phyloP scores from a whole-genome alignment of 441 rosid genomes.

The Breynia disticha region DNA sequence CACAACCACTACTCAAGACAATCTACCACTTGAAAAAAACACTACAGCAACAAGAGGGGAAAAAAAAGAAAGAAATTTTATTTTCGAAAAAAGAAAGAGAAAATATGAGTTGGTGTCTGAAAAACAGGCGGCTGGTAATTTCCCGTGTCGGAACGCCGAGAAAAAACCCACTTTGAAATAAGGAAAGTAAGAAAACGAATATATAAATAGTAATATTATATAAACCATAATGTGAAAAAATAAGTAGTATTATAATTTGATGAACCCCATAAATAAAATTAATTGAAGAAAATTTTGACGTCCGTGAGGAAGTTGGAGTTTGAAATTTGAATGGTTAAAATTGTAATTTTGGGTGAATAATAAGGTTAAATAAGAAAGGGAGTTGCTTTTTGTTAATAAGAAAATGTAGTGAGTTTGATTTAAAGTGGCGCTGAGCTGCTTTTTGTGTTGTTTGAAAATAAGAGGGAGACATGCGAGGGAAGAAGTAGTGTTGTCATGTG shows the following conservation, averaged over 20 bases:
- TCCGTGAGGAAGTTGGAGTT: constrained; percentile 47
- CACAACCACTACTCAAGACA: too few relatives aligned
- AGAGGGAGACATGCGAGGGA: too few relatives aligned
- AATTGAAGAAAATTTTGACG: constrained; percentile 54
- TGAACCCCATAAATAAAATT: constrained; percentile 44
- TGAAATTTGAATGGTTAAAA: constrained; percentile 24
- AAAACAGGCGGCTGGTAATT: constrained; percentile 22
- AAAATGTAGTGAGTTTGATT: too few relatives aligned
- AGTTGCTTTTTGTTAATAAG: too few relatives aligned
- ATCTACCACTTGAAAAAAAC: too few relatives aligned
- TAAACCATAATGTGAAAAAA: background rate
- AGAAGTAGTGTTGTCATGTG: too few relatives aligned
- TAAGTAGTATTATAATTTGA: constrained; percentile 21
- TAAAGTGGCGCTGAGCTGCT: too few relatives aligned
- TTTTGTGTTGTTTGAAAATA: too few relatives aligned
- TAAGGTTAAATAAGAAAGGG: too few relatives aligned
- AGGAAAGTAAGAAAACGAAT: constrained; percentile 2
- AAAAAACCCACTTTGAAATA: constrained; percentile 1
- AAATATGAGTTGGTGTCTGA: constrained; percentile 9
- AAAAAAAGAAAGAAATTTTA: constrained; percentile 12
- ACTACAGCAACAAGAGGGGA: too few relatives aligned
- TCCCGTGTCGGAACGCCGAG: constrained; percentile 18
- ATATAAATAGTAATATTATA: constrained; percentile 9
- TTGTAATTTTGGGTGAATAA: constrained; percentile 17
- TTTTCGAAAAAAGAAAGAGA: constrained; percentile 11